Evolutionary conservation across 805 yeast species (phyloP).

Genomic region (Metschnikowia drakensbergensis): DNA sequence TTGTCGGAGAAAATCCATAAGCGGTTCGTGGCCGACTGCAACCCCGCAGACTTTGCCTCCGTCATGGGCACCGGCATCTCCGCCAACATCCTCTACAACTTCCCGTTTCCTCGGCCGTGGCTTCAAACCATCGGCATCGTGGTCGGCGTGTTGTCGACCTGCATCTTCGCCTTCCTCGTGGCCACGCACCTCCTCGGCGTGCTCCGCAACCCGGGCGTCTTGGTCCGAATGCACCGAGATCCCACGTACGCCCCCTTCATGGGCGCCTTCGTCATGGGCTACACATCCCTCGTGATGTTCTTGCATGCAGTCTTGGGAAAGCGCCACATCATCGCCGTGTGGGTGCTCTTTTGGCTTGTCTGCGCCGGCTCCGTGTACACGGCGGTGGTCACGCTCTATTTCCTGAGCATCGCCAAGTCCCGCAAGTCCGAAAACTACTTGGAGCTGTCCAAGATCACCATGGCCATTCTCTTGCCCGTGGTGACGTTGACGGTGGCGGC

Average conservation of each 20-base stretch:
- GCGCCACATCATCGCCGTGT: slow-evolving; percentile 47
- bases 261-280: slow-evolving; percentile 83
- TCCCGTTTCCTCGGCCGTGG: slow-evolving; percentile 66
- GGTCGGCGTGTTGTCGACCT: slow-evolving; percentile 57
- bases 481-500: slow-evolving; percentile 76
- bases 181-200: slow-evolving; percentile 41
- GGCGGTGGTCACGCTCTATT: slow-evolving; percentile 58
- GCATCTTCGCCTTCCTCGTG: slow-evolving; percentile 43
- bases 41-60: slow-evolving; percentile 62
- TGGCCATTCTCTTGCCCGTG: slow-evolving; percentile 66
- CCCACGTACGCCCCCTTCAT: slow-evolving; percentile 55
- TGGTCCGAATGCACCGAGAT: slow-evolving; percentile 23
- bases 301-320: slow-evolving; percentile 43
- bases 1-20: slow-evolving; percentile 6
- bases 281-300: slow-evolving; percentile 59
- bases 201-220: slow-evolving; percentile 24
- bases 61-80: slow-evolving; percentile 88
- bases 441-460: slow-evolving; percentile 39
- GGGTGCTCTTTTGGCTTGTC: slow-evolving; percentile 73
- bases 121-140: slow-evolving; percentile 53
- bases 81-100: slow-evolving; percentile 54
- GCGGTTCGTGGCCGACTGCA: slow-evolving; percentile 23
- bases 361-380: slow-evolving; percentile 50
- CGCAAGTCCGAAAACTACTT: slow-evolving; percentile 23
- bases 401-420: slow-evolving; percentile 40